Evolutionary conservation across 2,329 filamentous ascomycete species (phyloP).

Genomic region (Penicillium sp.): DNA sequence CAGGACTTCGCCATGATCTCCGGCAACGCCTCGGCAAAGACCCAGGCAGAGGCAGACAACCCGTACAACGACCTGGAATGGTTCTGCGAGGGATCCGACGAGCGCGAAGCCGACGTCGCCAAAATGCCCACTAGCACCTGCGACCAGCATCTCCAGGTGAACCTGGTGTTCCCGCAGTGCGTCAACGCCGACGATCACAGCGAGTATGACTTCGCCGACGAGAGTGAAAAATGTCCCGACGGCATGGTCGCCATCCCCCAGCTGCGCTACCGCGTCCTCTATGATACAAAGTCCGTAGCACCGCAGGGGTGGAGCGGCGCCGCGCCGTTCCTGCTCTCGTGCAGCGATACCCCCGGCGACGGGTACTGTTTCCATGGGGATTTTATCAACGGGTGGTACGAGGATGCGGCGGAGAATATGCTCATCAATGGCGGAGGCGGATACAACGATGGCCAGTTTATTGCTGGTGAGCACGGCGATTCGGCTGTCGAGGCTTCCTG

Average conservation of each 20-base stretch:
- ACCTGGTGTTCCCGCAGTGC: slow-evolving; percentile 24
- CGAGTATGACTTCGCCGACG: slow-evolving; percentile 22
- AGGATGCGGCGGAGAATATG: slow-evolving; percentile 24
- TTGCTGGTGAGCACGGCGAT: slow-evolving; percentile 1
- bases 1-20: slow-evolving; percentile 22
- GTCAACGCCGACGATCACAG: slow-evolving; percentile 17
- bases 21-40: slow-evolving; percentile 21
- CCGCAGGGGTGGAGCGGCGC: slow-evolving; percentile 22
- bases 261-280: slow-evolving; percentile 24
- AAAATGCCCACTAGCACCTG: slow-evolving; percentile 22
- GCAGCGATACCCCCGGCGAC: slow-evolving; percentile 9
- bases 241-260: slow-evolving; percentile 24
- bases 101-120: slow-evolving; percentile 13
- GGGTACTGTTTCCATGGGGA: slow-evolving; percentile 12
- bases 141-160: slow-evolving; percentile 21
- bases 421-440: slow-evolving; percentile 1
- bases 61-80: slow-evolving; percentile 19
- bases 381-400: slow-evolving; percentile 10
- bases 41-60: slow-evolving; percentile 14
- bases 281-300: slow-evolving; percentile 21
- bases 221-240: slow-evolving; percentile 20
- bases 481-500: neutral
- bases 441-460: slow-evolving; percentile 16
- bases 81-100: slow-evolving; percentile 23
- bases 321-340: slow-evolving; percentile 20